Evolutionary conservation across 2,329 filamentous ascomycete species (phyloP).

Genomic region (Fusarium ambrosium): DNA sequence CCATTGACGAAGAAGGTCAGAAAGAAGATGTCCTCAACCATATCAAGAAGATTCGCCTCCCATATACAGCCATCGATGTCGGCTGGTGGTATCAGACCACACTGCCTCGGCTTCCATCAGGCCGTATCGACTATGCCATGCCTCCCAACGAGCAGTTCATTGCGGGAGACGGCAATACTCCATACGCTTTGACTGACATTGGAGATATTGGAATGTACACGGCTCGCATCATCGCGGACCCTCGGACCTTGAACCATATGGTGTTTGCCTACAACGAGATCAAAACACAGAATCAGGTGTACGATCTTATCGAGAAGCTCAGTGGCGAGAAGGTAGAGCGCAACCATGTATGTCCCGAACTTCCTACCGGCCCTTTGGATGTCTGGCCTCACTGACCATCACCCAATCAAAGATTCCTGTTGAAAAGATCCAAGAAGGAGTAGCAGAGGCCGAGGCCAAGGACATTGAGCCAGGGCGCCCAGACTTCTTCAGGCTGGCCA

Average conservation of each 20-base stretch:
- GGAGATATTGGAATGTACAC: constrained; percentile 66
- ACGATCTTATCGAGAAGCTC: constrained; percentile 59
- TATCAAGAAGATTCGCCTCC: constrained; percentile 61
- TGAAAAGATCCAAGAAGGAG: not conserved
- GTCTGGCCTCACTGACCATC: not conserved
- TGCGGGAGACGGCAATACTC: constrained; percentile 59
- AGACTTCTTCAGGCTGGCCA: not conserved
- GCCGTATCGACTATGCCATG: constrained; percentile 44
- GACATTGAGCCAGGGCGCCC: not conserved
- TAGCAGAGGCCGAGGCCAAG: not conserved
- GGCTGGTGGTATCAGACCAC: constrained; percentile 70
- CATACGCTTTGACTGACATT: constrained; percentile 60
- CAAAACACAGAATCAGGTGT: constrained; percentile 60
- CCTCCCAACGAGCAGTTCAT: constrained; percentile 53
- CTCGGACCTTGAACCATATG: constrained; percentile 65
- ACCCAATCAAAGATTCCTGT: not conserved
- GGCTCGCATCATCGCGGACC: constrained; percentile 64
- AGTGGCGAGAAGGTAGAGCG: constrained; percentile 61
- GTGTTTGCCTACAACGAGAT: constrained; percentile 64
- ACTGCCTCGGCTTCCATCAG: constrained; percentile 45
- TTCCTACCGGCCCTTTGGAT: not conserved
- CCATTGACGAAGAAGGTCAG: constrained; percentile 13
- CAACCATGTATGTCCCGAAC: constrained; percentile 5
- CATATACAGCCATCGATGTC: constrained; percentile 69
- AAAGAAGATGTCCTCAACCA: constrained; percentile 67